phyloP scores from a whole-genome alignment of 495 filamentous ascomycete species.

The Durotheca rogersii region DNA sequence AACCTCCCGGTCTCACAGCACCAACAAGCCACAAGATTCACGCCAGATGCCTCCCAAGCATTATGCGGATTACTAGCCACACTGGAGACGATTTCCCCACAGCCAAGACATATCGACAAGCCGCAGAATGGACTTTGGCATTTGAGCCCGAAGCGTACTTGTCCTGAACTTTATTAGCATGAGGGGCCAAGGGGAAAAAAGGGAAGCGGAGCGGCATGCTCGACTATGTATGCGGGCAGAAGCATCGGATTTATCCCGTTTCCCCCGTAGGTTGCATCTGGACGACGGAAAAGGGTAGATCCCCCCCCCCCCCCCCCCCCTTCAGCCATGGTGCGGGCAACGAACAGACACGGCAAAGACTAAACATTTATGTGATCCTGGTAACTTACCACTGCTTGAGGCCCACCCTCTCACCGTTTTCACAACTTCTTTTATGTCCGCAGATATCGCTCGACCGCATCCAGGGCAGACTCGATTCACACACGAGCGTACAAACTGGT shows the following conservation, averaged over 20 bases:
- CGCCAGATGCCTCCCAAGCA: neutral
- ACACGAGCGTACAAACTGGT: conserved; percentile 8
- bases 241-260: too few species aligned
- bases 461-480: conserved; percentile 5
- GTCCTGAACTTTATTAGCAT: conserved; percentile 8
- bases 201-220: neutral
- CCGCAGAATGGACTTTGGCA: conserved; percentile 9
- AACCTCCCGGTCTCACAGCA: conserved; percentile 38
- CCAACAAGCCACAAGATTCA: conserved; percentile 25
- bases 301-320: too few species aligned
- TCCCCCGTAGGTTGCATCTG: too few species aligned
- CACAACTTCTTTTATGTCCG: conserved; percentile 1
- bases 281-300: too few species aligned
- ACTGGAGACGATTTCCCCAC: conserved; percentile 1
- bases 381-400: conserved; percentile 4
- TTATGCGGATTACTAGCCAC: too few species aligned
- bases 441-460: conserved; percentile 1
- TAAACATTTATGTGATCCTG: too few species aligned
- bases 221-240: too few species aligned
- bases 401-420: conserved; percentile 16
- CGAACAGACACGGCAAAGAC: too few species aligned
- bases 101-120: conserved; percentile 15
- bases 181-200: neutral
- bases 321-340: too few species aligned
- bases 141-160: conserved; percentile 9